phyloP scores from a whole-genome alignment of 2,329 filamentous ascomycete species.

The Aspergillus sp. region DNA sequence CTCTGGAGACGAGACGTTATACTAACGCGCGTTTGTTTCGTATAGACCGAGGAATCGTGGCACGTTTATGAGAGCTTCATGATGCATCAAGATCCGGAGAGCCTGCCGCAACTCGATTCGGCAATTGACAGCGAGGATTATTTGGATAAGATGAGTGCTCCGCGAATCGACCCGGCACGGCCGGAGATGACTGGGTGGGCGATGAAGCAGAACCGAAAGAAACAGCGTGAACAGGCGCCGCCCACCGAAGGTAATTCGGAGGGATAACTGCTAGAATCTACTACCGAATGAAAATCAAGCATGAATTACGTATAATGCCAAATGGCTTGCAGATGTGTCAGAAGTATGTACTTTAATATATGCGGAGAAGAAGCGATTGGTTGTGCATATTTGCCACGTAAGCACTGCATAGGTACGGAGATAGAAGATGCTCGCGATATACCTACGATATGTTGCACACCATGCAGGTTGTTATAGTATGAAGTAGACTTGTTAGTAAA shows the following conservation, averaged over 20 bases:
- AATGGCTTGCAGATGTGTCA: not conserved
- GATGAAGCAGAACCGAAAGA: constrained; percentile 44
- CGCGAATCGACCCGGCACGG: constrained; percentile 45
- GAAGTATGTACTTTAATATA: too few relatives aligned
- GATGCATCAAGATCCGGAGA: constrained; percentile 51
- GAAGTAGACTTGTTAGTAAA: too few relatives aligned
- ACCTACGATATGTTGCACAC: too few relatives aligned
- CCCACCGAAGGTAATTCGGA: constrained; percentile 21
- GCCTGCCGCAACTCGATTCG: constrained; percentile 52
- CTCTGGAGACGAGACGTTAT: constrained; percentile 2
- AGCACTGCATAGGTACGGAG: too few relatives aligned
- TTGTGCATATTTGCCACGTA: too few relatives aligned
- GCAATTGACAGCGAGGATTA: constrained; percentile 59
- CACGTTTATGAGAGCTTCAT: constrained; percentile 72
- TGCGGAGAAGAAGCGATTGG: too few relatives aligned
- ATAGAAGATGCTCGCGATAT: too few relatives aligned
- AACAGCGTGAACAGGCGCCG: constrained; percentile 25
- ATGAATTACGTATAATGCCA: not conserved
- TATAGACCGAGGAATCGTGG: constrained; percentile 67
- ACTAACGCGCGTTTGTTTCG: constrained; percentile 10
- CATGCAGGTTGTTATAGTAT: too few relatives aligned
- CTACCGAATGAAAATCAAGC: not conserved
- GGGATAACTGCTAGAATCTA: constrained; percentile 4
- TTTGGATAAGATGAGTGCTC: constrained; percentile 62
- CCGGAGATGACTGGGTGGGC: constrained; percentile 46